Conservation (phyloP, 805 yeast genomes). For the Cyberlindnera suaveolens region DNA sequence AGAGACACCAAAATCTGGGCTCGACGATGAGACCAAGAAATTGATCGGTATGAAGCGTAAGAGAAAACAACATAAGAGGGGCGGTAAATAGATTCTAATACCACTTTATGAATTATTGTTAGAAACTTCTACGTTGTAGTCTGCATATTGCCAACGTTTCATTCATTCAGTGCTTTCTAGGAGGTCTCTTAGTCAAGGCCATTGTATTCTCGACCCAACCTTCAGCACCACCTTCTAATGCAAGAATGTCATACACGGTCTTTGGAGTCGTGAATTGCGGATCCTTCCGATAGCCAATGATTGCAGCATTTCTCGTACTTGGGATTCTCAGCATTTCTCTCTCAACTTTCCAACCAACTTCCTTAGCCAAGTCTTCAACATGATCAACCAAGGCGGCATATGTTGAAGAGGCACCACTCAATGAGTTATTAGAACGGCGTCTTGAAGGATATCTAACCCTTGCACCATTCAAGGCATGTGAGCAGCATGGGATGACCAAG, state of each 20-base stretch:
- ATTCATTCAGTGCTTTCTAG: slow-evolving; percentile 57
- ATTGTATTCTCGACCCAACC: slow-evolving; percentile 84
- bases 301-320: slow-evolving; percentile 87
- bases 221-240: slow-evolving; percentile 82
- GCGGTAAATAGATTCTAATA: slow-evolving; percentile 1
- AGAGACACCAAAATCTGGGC: slow-evolving; percentile 27
- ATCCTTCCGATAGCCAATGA: slow-evolving; percentile 56
- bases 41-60: slow-evolving; percentile 66
- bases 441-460: slow-evolving; percentile 57
- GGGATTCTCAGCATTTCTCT: slow-evolving; percentile 89
- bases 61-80: slow-evolving; percentile 45
- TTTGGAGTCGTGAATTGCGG: slow-evolving; percentile 21
- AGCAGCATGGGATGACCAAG: slow-evolving; percentile 92
- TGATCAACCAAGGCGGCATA: slow-evolving; percentile 86
- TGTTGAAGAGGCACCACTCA: slow-evolving; percentile 44
- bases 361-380: slow-evolving; percentile 59
- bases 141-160: not conserved
- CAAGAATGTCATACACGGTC: slow-evolving; percentile 53
- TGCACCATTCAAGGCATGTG: slow-evolving; percentile 78
- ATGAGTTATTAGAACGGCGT: slow-evolving; percentile 17
- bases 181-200: slow-evolving; percentile 61
- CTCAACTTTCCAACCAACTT: slow-evolving; percentile 80
- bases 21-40: slow-evolving; percentile 52
- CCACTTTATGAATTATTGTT: not conserved
- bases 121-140: not conserved